Evolutionary conservation across 441 rosid genomes (phyloP).

Genomic region (Hypseocharis bilobata): DNA sequence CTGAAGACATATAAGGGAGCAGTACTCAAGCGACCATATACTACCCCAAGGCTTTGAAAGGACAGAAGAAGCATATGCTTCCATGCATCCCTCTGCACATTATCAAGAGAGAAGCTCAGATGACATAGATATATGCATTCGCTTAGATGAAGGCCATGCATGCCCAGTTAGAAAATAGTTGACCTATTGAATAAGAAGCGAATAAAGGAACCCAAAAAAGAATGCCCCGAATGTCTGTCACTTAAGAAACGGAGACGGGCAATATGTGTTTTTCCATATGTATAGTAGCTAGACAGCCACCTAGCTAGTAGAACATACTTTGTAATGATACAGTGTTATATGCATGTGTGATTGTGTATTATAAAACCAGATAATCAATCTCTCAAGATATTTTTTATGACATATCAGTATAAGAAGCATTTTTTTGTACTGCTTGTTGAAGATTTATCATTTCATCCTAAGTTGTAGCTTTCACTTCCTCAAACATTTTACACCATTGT

Average conservation of each 20-base stretch:
- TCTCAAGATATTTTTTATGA: background rate
- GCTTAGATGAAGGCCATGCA: too few species aligned
- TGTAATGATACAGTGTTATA: background rate
- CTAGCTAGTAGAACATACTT: background rate
- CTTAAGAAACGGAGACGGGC: too few species aligned
- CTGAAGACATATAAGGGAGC: conserved; percentile 56
- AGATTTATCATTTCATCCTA: background rate
- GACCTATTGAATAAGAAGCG: too few species aligned
- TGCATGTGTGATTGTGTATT: background rate
- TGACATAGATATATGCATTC: too few species aligned
- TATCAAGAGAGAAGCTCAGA: conserved; percentile 11
- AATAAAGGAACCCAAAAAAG: too few species aligned
- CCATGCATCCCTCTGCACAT: conserved; percentile 48
- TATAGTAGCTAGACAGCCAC: too few species aligned
- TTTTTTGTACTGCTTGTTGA: too few species aligned
- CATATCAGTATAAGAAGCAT: background rate
- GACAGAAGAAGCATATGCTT: conserved; percentile 38
- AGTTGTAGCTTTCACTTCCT: background rate
- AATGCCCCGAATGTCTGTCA: too few species aligned
- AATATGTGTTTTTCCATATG: too few species aligned
- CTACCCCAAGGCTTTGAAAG: conserved; percentile 52
- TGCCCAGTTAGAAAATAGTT: too few species aligned
- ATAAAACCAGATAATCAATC: background rate
- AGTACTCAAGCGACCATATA: conserved; percentile 48
- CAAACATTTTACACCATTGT: too few species aligned